Conservation (phyloP, 177 flowering plant genomes). For the Vitis hybrid region DNA sequence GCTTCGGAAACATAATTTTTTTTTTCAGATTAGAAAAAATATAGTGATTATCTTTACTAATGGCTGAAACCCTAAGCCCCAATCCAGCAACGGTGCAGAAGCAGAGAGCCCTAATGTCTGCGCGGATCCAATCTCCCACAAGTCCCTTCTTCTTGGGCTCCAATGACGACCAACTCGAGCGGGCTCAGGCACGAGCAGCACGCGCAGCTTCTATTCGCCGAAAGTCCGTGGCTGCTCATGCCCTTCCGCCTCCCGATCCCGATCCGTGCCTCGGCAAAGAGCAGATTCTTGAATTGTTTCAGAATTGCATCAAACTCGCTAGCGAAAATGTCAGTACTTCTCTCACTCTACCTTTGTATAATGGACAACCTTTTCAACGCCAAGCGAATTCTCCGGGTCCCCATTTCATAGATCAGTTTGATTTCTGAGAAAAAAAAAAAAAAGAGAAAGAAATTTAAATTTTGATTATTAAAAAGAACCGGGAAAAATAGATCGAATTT, state of each 20-base stretch:
- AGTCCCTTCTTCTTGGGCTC: conserved; percentile 76
- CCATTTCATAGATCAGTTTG: too few species aligned
- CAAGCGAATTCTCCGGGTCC: too few species aligned
- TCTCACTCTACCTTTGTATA: neutral
- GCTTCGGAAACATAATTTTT: conserved; percentile 2
- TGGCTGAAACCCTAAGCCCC: conserved; percentile 75
- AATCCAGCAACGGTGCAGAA: conserved; percentile 26
- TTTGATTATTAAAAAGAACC: too few species aligned
- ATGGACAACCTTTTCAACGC: too few species aligned
- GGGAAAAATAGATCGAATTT: too few species aligned
- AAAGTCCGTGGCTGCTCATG: conserved; percentile 30
- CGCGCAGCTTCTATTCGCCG: conserved; percentile 83
- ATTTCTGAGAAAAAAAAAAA: too few species aligned
- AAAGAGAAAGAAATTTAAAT: too few species aligned
- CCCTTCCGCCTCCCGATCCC: conserved; percentile 15
- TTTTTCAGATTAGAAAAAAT: neutral
- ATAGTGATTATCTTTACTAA: conserved; percentile 10
- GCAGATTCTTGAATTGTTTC: conserved; percentile 75
- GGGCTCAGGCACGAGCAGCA: conserved; percentile 91
- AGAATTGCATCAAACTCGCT: conserved; percentile 93
- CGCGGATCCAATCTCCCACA: conserved; percentile 59
- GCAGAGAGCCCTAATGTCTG: conserved; percentile 44
- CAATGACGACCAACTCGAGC: conserved; percentile 86
- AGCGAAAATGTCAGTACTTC: conserved; percentile 73
- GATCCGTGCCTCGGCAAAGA: conserved; percentile 56